Percentiles rank a stretch among this genome's conserved stretches.
These are phyloP conservation scores for Anthracocystis setariae DNA, from an alignment of 1,284 basidiomycete genomes.

Conservation along the genomic window DNA sequence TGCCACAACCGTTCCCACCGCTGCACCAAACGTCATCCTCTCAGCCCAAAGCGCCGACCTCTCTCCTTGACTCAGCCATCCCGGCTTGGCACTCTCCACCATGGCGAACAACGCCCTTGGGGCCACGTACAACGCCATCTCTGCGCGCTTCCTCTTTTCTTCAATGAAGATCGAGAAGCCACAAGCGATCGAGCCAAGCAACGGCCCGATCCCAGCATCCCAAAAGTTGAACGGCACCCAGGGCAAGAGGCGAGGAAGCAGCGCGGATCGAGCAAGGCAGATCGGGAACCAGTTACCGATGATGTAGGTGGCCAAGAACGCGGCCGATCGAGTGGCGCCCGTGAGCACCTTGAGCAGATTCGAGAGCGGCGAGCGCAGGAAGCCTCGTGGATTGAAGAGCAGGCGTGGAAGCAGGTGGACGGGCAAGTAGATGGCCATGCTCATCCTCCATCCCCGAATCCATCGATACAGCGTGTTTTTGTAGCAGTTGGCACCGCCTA, in stretches of 20 bases:
- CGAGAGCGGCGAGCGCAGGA: constrained; percentile 46
- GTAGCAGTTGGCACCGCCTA: constrained; percentile 65
- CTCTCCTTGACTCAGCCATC: constrained; percentile 53
- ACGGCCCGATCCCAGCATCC: constrained; percentile 55
- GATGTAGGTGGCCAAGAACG: constrained; percentile 68
- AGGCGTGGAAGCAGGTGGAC: constrained; percentile 68
- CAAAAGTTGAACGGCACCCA: constrained; percentile 43
- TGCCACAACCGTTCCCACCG: constrained; percentile 49
- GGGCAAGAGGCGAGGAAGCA: constrained; percentile 54
- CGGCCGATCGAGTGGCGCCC: constrained; percentile 65
- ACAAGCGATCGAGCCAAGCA: constrained; percentile 46
- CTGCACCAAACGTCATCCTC: constrained; percentile 50
- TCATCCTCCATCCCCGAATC: constrained; percentile 63
- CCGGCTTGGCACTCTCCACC: constrained; percentile 51
- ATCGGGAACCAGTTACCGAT: constrained; percentile 67
- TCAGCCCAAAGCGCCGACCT: constrained; percentile 53
- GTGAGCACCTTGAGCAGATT: constrained; percentile 57
- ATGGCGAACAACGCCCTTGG: constrained; percentile 67
- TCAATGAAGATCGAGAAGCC: constrained; percentile 67
- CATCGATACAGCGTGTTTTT: constrained; percentile 65
- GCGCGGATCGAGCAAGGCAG: constrained; percentile 45
- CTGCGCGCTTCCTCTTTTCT: constrained; percentile 67
- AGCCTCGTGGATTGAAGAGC: constrained; percentile 61
- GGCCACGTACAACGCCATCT: constrained; percentile 69
- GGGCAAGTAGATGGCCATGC: constrained; percentile 68